Base-by-base conservation (phyloP, 345 rosid genomes). In the Mercurialis annua region DNA sequence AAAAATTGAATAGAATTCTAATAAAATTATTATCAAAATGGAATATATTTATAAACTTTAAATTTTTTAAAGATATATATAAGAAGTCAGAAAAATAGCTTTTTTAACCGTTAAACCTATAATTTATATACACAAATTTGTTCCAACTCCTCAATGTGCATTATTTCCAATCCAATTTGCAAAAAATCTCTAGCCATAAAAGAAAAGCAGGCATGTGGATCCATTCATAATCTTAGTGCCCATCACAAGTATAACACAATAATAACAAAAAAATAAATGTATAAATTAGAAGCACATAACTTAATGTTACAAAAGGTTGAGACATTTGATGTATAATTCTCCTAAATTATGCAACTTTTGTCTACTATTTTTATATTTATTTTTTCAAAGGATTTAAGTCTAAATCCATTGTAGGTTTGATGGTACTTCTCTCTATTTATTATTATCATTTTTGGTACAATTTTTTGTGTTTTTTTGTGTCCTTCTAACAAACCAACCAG, bases 381-480 rank as follows among this genome's bases (percentile, higher is more conserved):
- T 40, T 40, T 47, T 64, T 56, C 8, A 17, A 5, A 16, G 11
- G 53, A 12, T 59, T 36, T 23, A 34, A 55, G 73, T 64, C 77
- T 68, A 62, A 62, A 51, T 79, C 44, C 82, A 65, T 34, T 60
- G 78, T 34, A 65, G 44, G 55, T 44, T 48, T 18, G 38, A n/a
- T n/a, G 38, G 10, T 31, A 10, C n/a, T 31, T 18, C 29, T 4
- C 10, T 43, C 1, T 29, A 10, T 7, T 23, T 47, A 9, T 18
- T 46, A 5, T 21, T 51, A 21, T 21, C 10, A 7, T 15, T 30
- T 55, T 6, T 3, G 5, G 18, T 23, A 14, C 18, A 20, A 17
- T 33, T n/a, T 61, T 11, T 26, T 47, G 10, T 26, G 10, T 20
- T 63, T 16, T 5, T n/a, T 47, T 31, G 57, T 49, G 30, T 64